Base-by-base conservation (phyloP, 805 yeast genomes). In the Pichia scutulata region DNA sequence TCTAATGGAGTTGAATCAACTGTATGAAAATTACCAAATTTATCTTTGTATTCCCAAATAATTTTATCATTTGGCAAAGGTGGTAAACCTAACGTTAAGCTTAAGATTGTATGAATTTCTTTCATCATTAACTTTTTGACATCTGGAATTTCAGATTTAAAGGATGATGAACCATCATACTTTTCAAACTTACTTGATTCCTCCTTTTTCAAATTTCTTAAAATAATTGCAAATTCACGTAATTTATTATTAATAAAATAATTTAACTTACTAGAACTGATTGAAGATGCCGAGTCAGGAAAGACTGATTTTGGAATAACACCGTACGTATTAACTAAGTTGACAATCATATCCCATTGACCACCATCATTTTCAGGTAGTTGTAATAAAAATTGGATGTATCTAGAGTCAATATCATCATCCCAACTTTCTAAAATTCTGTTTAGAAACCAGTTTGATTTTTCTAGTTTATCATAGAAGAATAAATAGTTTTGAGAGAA, bases 391-490 rank as follows among this genome's bases (percentile, higher is more conserved):
- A 76, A 79, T 66, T 82, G 86, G 47, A 86, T 78, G 48, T 84
- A 69, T 57, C 95, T 76, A 0, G 90, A 83, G 55, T 84, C 93
- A 51, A 85, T 74, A 22, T 75, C 81, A 62, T 82, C 82, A 23
- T 78, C 77, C 25, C 76, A 74, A 16, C 89, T 82, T 56, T 84
- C 85, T 45, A 84, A 69, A 51, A 87, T 76, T 63, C 86, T 84
- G 57, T 87, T 89, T 59, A 89, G 69, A 65, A 86, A 88, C 70
- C 76, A 85, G 65, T 89, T 87, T 49, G 87, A 82, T 70, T 87
- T 88, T 66, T 89, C 96, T 57, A 88, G 75, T 69, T 89, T 87
- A 64, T 88, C 96, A 66, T 86, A 86, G 69, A 89, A 89, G 70
- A 81, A 88, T 52, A 88, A 68, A 61, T 85, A 87, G 49, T 85